Evolutionary conservation across 2,329 filamentous ascomycete genomes (phyloP).

Genomic region (Trichoderma sp.): DNA sequence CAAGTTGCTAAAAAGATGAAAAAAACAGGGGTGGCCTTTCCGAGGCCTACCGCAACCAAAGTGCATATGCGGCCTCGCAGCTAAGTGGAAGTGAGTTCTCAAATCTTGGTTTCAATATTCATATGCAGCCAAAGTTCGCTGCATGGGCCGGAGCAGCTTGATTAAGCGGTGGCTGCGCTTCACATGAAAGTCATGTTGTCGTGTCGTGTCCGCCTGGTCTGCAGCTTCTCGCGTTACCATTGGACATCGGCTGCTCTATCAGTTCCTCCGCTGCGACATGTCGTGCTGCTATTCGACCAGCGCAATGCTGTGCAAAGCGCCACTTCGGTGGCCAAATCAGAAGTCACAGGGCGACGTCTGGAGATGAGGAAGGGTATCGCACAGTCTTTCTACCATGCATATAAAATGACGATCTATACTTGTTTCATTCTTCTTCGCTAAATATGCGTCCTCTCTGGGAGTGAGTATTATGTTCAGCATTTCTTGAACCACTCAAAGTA

Average conservation of each 20-base stretch:
- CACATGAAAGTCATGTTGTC: slow-evolving; percentile 11
- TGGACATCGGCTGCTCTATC: slow-evolving; percentile 7
- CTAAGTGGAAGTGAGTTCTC: background rate
- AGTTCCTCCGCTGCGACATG: slow-evolving; percentile 19
- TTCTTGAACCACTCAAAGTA: background rate
- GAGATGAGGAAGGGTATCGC: background rate
- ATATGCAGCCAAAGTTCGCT: slow-evolving; percentile 14
- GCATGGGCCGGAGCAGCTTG: background rate
- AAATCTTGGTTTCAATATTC: background rate
- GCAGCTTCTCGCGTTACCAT: background rate
- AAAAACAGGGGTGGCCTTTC: background rate
- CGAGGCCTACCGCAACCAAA: slow-evolving; percentile 1
- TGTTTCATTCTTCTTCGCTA: background rate
- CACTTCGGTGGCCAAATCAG: slow-evolving; percentile 11
- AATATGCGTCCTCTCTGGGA: background rate
- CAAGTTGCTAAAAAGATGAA: slow-evolving; percentile 4
- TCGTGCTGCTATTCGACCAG: slow-evolving; percentile 21
- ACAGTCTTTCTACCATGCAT: background rate
- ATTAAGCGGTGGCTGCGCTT: slow-evolving; percentile 11
- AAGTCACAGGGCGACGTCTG: background rate
- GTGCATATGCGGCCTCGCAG: slow-evolving; percentile 9
- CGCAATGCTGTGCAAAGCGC: slow-evolving; percentile 14
- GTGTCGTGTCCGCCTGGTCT: slow-evolving; percentile 13
- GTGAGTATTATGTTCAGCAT: background rate
- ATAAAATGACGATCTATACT: slow-evolving; percentile 17